Conservation (phyloP, 2,329 filamentous ascomycete genomes). For the Ceratocystis papillata region DNA sequence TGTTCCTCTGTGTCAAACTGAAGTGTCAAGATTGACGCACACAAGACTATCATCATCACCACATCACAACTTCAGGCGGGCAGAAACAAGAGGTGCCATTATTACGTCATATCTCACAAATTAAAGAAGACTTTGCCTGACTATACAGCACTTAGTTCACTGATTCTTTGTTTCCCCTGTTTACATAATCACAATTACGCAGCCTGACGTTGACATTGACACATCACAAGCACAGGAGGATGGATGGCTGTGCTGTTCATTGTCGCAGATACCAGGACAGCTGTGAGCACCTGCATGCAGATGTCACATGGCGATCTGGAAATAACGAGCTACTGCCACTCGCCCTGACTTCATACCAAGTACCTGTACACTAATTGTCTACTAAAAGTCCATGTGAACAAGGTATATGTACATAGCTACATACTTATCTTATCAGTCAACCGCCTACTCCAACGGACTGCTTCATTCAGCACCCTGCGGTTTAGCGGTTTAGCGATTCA, state of each 20-base stretch:
- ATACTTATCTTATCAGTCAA: background rate
- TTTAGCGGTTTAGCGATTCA: background rate
- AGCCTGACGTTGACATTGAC: slow-evolving; percentile 4
- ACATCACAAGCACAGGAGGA: slow-evolving; percentile 3
- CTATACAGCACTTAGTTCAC: too few relatives aligned
- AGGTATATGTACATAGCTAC: background rate
- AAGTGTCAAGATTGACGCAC: background rate
- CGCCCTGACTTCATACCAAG: background rate
- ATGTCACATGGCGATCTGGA: background rate
- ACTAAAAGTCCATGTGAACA: background rate
- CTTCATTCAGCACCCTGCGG: background rate
- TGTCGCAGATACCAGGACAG: background rate
- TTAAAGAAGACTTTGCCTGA: too few relatives aligned
- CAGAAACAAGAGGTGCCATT: background rate
- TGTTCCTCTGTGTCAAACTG: background rate
- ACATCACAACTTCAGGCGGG: background rate
- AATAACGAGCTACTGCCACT: too few relatives aligned
- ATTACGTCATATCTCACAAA: background rate
- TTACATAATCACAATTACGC: background rate
- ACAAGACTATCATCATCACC: background rate
- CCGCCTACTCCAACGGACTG: background rate
- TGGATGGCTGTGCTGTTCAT: background rate
- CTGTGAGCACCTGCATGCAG: background rate
- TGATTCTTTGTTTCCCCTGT: background rate
- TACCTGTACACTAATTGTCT: background rate